phyloP scores from a whole-genome alignment of 1,284 basidiomycete genomes.

The Ustilago curta region DNA sequence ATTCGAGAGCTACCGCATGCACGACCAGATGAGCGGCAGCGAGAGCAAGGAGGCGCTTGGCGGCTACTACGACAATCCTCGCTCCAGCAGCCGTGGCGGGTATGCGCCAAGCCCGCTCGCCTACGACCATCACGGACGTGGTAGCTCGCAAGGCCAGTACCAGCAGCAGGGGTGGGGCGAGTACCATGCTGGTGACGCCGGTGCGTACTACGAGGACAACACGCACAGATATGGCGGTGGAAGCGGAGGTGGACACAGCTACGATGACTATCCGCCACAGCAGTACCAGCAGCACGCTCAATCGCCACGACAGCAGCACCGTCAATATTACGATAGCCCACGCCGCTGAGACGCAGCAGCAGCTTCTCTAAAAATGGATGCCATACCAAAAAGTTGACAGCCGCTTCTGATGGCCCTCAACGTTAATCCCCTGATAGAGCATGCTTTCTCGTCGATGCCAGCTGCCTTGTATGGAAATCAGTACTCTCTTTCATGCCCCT shows the following conservation, averaged over 20 bases:
- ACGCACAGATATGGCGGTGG: slow-evolving; percentile 43
- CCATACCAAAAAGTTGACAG: slow-evolving; percentile 1
- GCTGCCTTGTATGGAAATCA: slow-evolving; percentile 7
- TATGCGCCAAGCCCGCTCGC: slow-evolving; percentile 43
- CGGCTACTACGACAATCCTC: slow-evolving; percentile 59
- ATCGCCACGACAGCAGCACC: slow-evolving; percentile 29
- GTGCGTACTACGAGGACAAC: slow-evolving; percentile 60
- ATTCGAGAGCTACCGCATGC: slow-evolving; percentile 63
- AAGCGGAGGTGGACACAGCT: slow-evolving; percentile 16
- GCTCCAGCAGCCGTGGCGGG: slow-evolving; percentile 36
- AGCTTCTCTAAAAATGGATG: neutral
- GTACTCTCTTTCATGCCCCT: neutral
- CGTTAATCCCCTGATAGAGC: neutral
- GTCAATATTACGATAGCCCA: slow-evolving; percentile 39
- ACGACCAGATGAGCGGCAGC: slow-evolving; percentile 46
- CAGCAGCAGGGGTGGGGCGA: slow-evolving; percentile 64
- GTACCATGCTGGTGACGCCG: slow-evolving; percentile 60
- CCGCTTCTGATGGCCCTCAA: neutral
- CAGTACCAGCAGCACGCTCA: slow-evolving; percentile 26
- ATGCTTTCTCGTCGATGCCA: slow-evolving; percentile 1
- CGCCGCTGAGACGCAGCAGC: slow-evolving; percentile 18
- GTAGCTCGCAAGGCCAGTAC: slow-evolving; percentile 29
- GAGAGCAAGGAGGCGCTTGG: slow-evolving; percentile 53
- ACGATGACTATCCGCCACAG: slow-evolving; percentile 41
- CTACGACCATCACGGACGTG: slow-evolving; percentile 30